phyloP scores from a whole-genome alignment of 495 filamentous ascomycete species.

The Immersiella caudata region DNA sequence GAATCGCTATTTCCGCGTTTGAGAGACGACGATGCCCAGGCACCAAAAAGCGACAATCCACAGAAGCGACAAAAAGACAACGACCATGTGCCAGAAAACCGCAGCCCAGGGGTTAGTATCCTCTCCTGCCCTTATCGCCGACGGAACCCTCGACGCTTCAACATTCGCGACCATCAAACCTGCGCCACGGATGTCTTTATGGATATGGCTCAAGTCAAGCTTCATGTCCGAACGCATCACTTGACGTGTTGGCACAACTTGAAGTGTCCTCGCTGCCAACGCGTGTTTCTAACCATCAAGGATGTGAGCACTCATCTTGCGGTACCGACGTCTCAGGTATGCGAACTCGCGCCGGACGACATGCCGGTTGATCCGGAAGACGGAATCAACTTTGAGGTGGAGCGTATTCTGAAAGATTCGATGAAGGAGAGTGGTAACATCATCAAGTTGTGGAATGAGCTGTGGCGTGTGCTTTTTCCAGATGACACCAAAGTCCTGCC shows the following conservation, averaged over 20 bases:
- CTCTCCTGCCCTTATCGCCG: background rate
- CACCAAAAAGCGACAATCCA: background rate
- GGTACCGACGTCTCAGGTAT: background rate
- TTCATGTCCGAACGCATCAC: background rate
- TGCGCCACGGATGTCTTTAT: background rate
- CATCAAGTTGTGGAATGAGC: background rate
- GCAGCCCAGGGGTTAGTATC: background rate
- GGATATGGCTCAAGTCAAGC: background rate
- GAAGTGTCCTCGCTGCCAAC: background rate
- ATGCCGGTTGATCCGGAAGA: background rate
- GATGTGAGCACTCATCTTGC: background rate
- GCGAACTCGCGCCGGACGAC: background rate
- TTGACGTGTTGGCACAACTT: background rate
- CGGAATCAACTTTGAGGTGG: background rate
- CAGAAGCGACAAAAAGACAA: background rate
- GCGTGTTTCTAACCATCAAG: background rate
- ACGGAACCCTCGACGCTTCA: background rate
- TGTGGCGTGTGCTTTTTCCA: background rate
- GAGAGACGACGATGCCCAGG: no score
- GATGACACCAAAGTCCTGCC: background rate
- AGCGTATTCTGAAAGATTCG: background rate
- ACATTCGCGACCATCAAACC: background rate
- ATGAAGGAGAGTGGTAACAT: background rate
- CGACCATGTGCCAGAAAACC: background rate
- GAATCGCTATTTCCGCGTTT: no score